A percentile compares a stretch with the other conserved stretches of the same genome.
phyloP scores from a whole-genome alignment of 179 eudicot genomes.

The Actinidia arguta region DNA sequence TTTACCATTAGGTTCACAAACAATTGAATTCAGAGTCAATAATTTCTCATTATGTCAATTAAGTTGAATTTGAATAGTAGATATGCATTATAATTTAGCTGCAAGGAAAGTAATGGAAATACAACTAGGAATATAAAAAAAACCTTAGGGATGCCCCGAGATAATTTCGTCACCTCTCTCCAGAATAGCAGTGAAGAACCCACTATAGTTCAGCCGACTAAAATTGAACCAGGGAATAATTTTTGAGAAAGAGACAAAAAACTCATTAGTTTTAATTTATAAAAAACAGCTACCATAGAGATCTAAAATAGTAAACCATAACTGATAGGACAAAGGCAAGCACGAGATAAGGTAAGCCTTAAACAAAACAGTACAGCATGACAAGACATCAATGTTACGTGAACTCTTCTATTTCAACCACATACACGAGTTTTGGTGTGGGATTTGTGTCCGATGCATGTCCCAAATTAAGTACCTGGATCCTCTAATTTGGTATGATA shows the following conservation, averaged over 20 bases:
- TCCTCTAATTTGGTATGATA: too few relatives aligned
- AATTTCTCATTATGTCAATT: background rate
- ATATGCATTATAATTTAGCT: background rate
- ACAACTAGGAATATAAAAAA: background rate
- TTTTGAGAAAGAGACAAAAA: background rate
- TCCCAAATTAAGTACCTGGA: too few relatives aligned
- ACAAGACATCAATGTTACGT: too few relatives aligned
- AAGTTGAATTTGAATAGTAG: background rate
- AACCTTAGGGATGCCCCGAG: slow-evolving; percentile 85
- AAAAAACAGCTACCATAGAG: background rate
- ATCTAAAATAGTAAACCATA: background rate
- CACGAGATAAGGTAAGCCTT: background rate
- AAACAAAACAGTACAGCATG: background rate
- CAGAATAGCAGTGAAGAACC: slow-evolving; percentile 79
- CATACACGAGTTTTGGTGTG: too few relatives aligned
- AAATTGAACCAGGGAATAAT: slow-evolving; percentile 73
- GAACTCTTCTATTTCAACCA: too few relatives aligned
- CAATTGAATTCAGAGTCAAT: slow-evolving; percentile 12
- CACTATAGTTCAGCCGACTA: slow-evolving; percentile 74
- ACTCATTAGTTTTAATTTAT: background rate
- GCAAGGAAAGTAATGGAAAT: background rate
- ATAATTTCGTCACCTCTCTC: slow-evolving; percentile 86
- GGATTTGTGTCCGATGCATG: too few relatives aligned
- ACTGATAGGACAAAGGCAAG: too few relatives aligned
- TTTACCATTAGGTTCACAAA: slow-evolving; percentile 2